Conservation (phyloP, 2,329 filamentous ascomycete species). For the Colletotrichum chlorophyti region DNA sequence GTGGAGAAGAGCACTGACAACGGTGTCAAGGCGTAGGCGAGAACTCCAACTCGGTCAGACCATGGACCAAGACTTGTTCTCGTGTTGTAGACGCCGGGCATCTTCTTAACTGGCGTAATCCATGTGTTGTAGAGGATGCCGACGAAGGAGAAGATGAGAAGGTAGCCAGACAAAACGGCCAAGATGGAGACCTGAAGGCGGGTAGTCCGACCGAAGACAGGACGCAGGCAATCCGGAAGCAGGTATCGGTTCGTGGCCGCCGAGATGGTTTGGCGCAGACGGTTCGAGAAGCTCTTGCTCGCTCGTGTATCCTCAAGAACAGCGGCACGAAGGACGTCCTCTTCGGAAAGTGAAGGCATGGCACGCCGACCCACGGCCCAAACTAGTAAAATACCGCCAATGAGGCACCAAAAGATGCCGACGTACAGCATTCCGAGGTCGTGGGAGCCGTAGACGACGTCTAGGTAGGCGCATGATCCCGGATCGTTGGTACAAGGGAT, state of each 20-base stretch:
- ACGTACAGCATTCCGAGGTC: constrained; percentile 57
- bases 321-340: constrained; percentile 12
- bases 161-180: constrained; percentile 63
- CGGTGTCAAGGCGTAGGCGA: constrained; percentile 78
- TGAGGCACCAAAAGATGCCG: constrained; percentile 56
- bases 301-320: constrained; percentile 9
- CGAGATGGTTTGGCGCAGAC: constrained; percentile 43
- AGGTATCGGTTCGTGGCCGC: constrained; percentile 50
- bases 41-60: constrained; percentile 71
- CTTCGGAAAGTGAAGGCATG: constrained; percentile 29
- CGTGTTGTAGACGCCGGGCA: constrained; percentile 64
- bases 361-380: constrained; percentile 45
- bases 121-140: constrained; percentile 73
- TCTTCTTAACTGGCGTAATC: constrained; percentile 70
- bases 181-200: constrained; percentile 72
- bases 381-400: constrained; percentile 50
- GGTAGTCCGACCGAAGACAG: constrained; percentile 71
- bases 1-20: constrained; percentile 71
- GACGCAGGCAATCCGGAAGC: constrained; percentile 63
- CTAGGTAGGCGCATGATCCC: constrained; percentile 58
- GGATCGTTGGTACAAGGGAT: constrained; percentile 53
- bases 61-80: constrained; percentile 71
- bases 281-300: constrained; percentile 28
- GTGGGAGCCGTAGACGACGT: constrained; percentile 56
- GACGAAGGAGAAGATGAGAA: constrained; percentile 72